A percentile compares a stretch with the other conserved stretches of the same genome.
phyloP scores from a whole-genome alignment of 1,284 basidiomycete genomes.

The Ceratobasidium sp. region DNA sequence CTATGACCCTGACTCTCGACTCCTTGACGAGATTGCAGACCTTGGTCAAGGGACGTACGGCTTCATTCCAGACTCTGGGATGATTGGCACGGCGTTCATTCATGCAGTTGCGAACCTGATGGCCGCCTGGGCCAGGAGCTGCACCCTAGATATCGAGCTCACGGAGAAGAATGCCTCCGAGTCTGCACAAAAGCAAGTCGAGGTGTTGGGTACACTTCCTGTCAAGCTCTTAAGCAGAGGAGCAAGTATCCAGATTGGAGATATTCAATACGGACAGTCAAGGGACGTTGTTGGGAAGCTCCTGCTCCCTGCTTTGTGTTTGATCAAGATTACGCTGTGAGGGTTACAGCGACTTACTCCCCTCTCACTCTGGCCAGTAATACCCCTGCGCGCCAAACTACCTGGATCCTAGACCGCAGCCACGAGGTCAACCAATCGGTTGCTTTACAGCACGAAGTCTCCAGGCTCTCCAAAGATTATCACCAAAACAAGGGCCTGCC shows the following conservation, averaged over 20 bases:
- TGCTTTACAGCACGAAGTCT: conserved; percentile 30
- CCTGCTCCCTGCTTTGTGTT: conserved; percentile 11
- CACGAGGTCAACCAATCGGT: conserved; percentile 13
- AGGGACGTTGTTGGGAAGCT: conserved; percentile 36
- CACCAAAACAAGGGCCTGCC: neutral
- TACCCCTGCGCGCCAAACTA: neutral
- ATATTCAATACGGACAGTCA: conserved; percentile 41
- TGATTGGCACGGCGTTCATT: conserved; percentile 41
- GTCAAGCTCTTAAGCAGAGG: conserved; percentile 57
- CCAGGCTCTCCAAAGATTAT: conserved; percentile 15
- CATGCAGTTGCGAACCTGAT: conserved; percentile 40
- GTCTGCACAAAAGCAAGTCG: too few relatives aligned
- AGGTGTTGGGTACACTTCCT: conserved; percentile 43
- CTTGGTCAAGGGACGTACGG: conserved; percentile 38
- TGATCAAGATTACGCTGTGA: conserved; percentile 13
- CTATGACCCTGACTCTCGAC: conserved; percentile 39
- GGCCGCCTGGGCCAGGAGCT: conserved; percentile 38
- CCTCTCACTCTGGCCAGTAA: conserved; percentile 28
- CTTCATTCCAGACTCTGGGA: conserved; percentile 41
- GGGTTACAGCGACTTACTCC: conserved; percentile 30
- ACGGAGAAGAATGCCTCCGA: too few relatives aligned
- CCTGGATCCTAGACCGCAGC: neutral
- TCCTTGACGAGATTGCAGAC: conserved; percentile 37
- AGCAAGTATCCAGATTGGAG: conserved; percentile 41
- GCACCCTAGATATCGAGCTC: too few relatives aligned